Conservation (phyloP, 495 filamentous ascomycete genomes). For the Podospora conica region DNA sequence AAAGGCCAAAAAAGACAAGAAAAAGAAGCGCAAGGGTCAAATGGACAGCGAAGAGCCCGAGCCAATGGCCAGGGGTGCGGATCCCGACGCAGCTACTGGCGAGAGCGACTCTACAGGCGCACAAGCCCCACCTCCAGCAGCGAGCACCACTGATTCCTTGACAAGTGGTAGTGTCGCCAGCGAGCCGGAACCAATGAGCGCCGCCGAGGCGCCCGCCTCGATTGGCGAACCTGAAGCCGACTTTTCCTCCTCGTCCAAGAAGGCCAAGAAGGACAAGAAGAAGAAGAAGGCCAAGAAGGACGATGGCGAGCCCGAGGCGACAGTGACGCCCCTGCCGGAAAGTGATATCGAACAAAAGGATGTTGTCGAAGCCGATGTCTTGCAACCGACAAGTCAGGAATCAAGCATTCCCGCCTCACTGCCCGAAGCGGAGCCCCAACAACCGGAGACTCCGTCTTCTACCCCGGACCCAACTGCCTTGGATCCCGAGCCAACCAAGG, state of each 20-base stretch:
- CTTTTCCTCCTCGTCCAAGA: conserved; percentile 6
- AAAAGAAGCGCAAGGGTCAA: conserved; percentile 25
- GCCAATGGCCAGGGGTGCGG: conserved; percentile 4
- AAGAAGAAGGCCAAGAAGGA: conserved; percentile 17
- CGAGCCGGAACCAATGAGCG: conserved; percentile 20
- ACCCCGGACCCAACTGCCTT: not conserved
- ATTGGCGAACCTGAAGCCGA: conserved; percentile 6
- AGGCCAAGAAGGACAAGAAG: conserved; percentile 23
- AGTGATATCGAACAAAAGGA: not conserved
- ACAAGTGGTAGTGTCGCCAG: conserved; percentile 23
- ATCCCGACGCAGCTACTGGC: conserved; percentile 6
- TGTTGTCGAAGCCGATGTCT: not conserved
- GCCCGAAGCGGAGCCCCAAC: not conserved
- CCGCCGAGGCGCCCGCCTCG: conserved; percentile 7
- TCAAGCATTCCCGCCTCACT: not conserved
- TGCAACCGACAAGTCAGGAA: not conserved
- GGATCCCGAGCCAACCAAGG: conserved; percentile 4
- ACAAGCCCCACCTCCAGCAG: conserved; percentile 15
- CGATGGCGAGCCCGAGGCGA: not conserved
- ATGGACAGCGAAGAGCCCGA: conserved; percentile 15
- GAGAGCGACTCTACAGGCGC: conserved; percentile 7
- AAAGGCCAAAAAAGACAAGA: conserved; percentile 35
- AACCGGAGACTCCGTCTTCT: not conserved
- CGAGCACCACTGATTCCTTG: conserved; percentile 21
- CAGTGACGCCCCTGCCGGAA: not conserved